Percentiles rank a stretch among this genome's conserved stretches.
phyloP scores from a whole-genome alignment of 257 asterid species.

The Prunella vulgaris region DNA sequence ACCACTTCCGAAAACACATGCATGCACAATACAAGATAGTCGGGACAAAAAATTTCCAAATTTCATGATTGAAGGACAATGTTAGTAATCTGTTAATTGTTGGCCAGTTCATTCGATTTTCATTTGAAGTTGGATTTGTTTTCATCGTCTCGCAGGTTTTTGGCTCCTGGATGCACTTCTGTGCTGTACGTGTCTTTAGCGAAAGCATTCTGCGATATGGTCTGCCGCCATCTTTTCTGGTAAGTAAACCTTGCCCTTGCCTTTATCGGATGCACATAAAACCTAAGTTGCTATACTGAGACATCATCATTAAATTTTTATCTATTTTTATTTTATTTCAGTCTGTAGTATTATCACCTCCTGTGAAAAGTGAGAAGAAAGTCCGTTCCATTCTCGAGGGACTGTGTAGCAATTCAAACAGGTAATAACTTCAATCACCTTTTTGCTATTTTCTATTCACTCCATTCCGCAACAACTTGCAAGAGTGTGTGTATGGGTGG shows the following conservation, averaged over 20 bases:
- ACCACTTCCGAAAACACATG: neutral
- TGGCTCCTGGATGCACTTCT: conserved; percentile 95
- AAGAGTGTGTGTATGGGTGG: too few relatives aligned
- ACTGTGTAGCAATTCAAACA: conserved; percentile 64
- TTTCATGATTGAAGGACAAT: neutral
- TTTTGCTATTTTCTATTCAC: conserved; percentile 3
- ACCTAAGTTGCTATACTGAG: neutral
- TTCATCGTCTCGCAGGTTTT: conserved; percentile 55
- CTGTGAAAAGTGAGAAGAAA: conserved; percentile 81
- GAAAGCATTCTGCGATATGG: conserved; percentile 94
- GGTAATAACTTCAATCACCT: conserved; percentile 37
- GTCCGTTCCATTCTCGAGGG: conserved; percentile 80
- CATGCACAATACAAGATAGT: neutral
- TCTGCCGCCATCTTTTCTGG: conserved; percentile 71
- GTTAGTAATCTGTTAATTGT: neutral
- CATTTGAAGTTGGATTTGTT: neutral
- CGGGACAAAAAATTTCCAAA: neutral
- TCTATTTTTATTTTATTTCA: conserved; percentile 26
- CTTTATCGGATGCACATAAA: neutral
- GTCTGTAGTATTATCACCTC: conserved; percentile 86
- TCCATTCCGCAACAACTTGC: too few relatives aligned
- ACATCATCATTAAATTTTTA: neutral
- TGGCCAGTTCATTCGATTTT: neutral
- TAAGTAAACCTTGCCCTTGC: conserved; percentile 17
- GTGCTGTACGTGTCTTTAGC: conserved; percentile 80